Evolutionary conservation across 768 basidiomycete species (phyloP).

Genomic region (Boletus subparvulus): DNA sequence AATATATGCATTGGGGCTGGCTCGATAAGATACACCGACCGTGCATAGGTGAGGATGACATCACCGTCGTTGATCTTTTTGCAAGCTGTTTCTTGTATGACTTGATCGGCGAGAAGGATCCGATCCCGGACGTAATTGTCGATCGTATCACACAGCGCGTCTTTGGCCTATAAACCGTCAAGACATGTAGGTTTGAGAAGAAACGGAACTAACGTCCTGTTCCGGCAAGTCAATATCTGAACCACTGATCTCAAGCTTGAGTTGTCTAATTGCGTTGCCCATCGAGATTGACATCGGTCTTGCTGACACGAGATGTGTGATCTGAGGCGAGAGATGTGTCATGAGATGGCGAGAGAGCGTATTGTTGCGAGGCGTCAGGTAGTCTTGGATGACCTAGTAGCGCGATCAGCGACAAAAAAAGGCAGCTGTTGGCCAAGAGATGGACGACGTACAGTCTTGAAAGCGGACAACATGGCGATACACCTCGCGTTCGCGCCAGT

Average conservation of each 20-base stretch:
- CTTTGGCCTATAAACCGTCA: slow-evolving; percentile 68
- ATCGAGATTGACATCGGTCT: slow-evolving; percentile 91
- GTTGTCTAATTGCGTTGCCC: slow-evolving; percentile 91
- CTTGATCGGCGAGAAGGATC: slow-evolving; percentile 89
- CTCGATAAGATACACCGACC: slow-evolving; percentile 45
- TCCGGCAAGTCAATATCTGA: slow-evolving; percentile 93
- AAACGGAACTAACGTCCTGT: slow-evolving; percentile 67
- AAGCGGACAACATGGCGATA: slow-evolving; percentile 86
- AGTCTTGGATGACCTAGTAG: slow-evolving; percentile 83
- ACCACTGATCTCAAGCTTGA: slow-evolving; percentile 93
- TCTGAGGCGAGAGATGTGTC: slow-evolving; percentile 91
- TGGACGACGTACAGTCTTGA: slow-evolving; percentile 72
- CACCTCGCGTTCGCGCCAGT: slow-evolving; percentile 94
- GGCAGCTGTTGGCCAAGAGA: not conserved
- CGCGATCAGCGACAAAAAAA: slow-evolving; percentile 2
- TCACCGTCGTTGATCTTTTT: slow-evolving; percentile 96
- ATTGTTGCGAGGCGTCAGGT: slow-evolving; percentile 80
- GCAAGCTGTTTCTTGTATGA: slow-evolving; percentile 85
- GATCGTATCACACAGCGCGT: slow-evolving; percentile 77
- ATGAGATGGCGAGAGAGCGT: slow-evolving; percentile 89
- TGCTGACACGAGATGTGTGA: slow-evolving; percentile 83
- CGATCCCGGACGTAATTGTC: slow-evolving; percentile 93
- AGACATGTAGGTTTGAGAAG: not conserved
- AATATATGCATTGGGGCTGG: not conserved
- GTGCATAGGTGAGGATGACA: slow-evolving; percentile 88